These are phyloP conservation scores for Calcarisporium arbuscula DNA, from an alignment of 2,329 filamentous ascomycete genomes.

Conservation along the genomic window DNA sequence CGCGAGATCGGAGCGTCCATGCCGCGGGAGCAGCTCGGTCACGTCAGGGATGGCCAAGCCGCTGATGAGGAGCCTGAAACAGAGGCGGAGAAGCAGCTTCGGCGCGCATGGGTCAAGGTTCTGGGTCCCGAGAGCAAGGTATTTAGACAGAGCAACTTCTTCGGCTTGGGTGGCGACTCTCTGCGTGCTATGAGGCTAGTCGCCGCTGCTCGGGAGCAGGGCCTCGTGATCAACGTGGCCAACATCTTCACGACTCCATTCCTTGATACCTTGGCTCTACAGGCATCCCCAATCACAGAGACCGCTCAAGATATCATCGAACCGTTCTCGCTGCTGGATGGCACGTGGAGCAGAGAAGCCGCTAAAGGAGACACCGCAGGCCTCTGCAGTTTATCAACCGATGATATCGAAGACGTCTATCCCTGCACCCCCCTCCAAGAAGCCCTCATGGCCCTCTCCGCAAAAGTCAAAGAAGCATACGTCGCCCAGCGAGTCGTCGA, in stretches of 20 bases:
- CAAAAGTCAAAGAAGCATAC: constrained; percentile 44
- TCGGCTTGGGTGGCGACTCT: constrained; percentile 44
- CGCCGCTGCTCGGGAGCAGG: constrained; percentile 31
- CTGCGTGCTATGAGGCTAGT: constrained; percentile 46
- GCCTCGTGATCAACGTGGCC: constrained; percentile 36
- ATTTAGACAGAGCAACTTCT: constrained; percentile 36
- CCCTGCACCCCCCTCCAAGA: constrained; percentile 50
- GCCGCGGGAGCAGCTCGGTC: constrained; percentile 32
- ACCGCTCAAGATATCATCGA: constrained; percentile 19
- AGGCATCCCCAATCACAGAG: constrained; percentile 13
- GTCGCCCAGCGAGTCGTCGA: constrained; percentile 43
- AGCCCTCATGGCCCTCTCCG: constrained; percentile 46
- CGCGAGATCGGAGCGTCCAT: constrained; percentile 36
- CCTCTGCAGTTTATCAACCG: constrained; percentile 30
- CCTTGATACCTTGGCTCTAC: constrained; percentile 36
- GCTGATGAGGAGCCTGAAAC: constrained; percentile 27
- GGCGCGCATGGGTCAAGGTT: constrained; percentile 30
- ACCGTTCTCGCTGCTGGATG: constrained; percentile 33
- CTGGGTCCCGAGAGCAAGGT: constrained; percentile 28
- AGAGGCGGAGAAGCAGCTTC: constrained; percentile 29
- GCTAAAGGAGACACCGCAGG: constrained; percentile 31
- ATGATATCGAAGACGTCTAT: constrained; percentile 46
- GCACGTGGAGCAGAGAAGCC: constrained; percentile 24
- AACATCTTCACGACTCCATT: constrained; percentile 39
- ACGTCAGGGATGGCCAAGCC: constrained; percentile 16